A percentile compares a stretch with the other conserved stretches of the same genome.
These are phyloP conservation scores for Calocybe gangraenosa DNA, from an alignment of 768 basidiomycete species.

Conservation along the genomic window DNA sequence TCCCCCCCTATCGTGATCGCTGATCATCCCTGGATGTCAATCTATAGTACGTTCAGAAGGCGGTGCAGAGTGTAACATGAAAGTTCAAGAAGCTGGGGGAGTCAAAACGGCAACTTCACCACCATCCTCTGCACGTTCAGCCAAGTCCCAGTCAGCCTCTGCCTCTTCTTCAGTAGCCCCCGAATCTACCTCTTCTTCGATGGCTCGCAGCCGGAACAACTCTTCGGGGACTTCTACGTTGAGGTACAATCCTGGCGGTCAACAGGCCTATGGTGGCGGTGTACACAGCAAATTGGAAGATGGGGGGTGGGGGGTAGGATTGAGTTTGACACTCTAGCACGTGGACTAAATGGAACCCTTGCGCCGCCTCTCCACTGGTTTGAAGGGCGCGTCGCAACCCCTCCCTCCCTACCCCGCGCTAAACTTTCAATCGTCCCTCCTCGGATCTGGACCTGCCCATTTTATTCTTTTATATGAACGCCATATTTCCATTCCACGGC, in stretches of 20 bases:
- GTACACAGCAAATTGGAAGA: constrained; percentile 12
- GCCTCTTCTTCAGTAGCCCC: not conserved
- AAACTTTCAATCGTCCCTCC: no score
- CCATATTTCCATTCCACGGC: no score
- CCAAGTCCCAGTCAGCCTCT: not conserved
- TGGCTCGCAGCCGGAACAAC: not conserved
- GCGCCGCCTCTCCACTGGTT: no score
- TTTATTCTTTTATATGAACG: not conserved
- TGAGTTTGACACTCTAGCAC: constrained; percentile 14
- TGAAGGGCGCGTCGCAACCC: no score
- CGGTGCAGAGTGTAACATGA: constrained; percentile 64
- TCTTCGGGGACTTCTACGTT: not conserved
- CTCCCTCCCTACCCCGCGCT: no score
- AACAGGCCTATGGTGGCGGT: not conserved
- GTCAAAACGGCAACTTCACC: not conserved
- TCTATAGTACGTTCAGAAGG: constrained; percentile 74
- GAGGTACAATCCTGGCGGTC: not conserved
- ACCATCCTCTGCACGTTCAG: not conserved
- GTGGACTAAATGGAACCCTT: no score
- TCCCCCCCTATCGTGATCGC: not conserved
- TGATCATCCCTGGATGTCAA: not conserved
- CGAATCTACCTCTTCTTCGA: not conserved
- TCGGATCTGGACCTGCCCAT: not conserved
- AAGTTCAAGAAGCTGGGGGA: constrained; percentile 28
- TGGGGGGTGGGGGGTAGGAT: constrained; percentile 10